Percentiles rank a stretch among this genome's conserved stretches.
phyloP scores from a whole-genome alignment of 768 basidiomycete genomes.

The Russula lepida region DNA sequence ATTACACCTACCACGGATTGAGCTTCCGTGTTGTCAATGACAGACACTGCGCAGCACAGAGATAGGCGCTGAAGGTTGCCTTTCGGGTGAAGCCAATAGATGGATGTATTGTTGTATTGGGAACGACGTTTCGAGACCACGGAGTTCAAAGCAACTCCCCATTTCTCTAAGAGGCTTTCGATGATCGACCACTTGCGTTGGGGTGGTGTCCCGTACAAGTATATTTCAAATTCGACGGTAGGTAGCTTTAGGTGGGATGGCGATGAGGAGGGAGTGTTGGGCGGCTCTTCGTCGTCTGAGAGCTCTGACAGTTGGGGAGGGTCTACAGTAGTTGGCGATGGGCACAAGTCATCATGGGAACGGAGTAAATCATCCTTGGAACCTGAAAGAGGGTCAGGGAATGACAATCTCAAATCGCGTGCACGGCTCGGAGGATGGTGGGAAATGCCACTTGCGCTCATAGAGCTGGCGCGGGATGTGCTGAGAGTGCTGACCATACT shows the following conservation, averaged over 20 bases:
- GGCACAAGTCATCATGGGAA: conserved; percentile 43
- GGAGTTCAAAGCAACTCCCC: conserved; percentile 32
- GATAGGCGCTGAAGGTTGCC: conserved; percentile 25
- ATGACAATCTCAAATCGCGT: conserved; percentile 70
- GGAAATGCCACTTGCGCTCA: conserved; percentile 31
- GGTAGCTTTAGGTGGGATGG: conserved; percentile 23
- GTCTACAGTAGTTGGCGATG: conserved; percentile 33
- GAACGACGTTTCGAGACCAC: conserved; percentile 17
- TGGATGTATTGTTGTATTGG: conserved; percentile 22
- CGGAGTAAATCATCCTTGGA: conserved; percentile 51
- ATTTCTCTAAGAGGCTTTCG: conserved; percentile 50
- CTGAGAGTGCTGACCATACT: conserved; percentile 75
- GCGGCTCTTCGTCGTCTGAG: conserved; percentile 21
- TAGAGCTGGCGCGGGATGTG: conserved; percentile 59
- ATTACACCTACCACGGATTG: conserved; percentile 31
- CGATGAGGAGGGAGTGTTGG: not conserved
- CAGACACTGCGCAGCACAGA: conserved; percentile 30
- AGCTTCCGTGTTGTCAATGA: conserved; percentile 33
- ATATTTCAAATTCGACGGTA: conserved; percentile 44
- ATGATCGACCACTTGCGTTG: conserved; percentile 54
- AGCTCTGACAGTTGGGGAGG: conserved; percentile 18
- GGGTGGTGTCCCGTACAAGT: conserved; percentile 59
- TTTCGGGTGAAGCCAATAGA: conserved; percentile 24
- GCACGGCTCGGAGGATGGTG: conserved; percentile 46
- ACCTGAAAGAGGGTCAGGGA: conserved; percentile 75